Base-by-base conservation (phyloP, 768 basidiomycete species). In the Kwoniella dendrophila region DNA sequence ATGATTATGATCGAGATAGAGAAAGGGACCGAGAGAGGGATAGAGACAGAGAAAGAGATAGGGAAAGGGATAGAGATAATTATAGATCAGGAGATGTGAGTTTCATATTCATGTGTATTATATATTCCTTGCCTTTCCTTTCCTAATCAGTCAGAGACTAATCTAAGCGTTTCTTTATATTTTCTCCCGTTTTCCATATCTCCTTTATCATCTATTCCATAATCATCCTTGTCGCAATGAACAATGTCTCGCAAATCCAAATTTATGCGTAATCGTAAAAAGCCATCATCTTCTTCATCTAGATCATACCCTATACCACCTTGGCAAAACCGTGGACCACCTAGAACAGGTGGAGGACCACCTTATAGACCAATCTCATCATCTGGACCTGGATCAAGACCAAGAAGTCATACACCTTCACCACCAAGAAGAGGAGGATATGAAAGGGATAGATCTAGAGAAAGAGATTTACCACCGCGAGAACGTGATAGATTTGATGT, bases 391-490 rank as follows among this genome's bases (percentile, higher is more conserved):
- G 59, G 49, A 30, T 43, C 49, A 3, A 44, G 60, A 56, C 60
- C 60, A 32, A 26, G 63, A 24, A 57, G 56, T 26, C 63, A 65
- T 24, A 67, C 70, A 16, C 70, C 70, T 5, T 69, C 70, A 16
- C 70, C 70, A 12, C 58, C 64, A 41, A 33, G 56, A 11, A 33
- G 29, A 22, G 22, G 64, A 32, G 61, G 63, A 1, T 16, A 52
- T 4, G 62, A 63, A 10, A 50, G 56, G 14, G 58, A 65, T 65
- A 49, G 60, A 44, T 53, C 50, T 51, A 54, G 60, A 55, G 60
- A 62, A 10, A 44, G 60, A 34, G 41, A 43, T 5, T 14, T 11
- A 43, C 12, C 12, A 11, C n/a, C n/a, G n/a, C 12, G 41, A 20
- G 41, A 43, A 14, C 20, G 41, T 11, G 41, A 43, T 43, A 30